Evolutionary conservation across 2,329 filamentous ascomycete genomes (phyloP).

Genomic region (Verticillium nonalfalfae): DNA sequence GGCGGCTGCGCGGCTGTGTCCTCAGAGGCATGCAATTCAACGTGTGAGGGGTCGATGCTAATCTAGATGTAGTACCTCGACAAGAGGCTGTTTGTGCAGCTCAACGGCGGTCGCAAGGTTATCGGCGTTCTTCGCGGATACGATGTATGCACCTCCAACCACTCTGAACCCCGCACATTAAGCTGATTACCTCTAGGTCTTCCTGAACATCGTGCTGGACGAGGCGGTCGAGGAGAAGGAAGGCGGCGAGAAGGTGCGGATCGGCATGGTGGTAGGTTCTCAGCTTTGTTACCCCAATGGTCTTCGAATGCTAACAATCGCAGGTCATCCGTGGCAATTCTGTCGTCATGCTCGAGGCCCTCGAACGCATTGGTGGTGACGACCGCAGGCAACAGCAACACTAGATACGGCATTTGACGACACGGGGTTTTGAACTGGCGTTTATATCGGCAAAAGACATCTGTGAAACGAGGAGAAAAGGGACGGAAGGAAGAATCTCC

Average conservation of each 20-base stretch:
- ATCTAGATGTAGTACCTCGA: conserved; percentile 75
- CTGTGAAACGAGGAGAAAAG: not conserved
- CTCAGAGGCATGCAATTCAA: not conserved
- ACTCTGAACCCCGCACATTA: not conserved
- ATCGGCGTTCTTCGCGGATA: conserved; percentile 92
- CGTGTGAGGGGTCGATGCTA: not conserved
- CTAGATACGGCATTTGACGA: not conserved
- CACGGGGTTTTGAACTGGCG: not conserved
- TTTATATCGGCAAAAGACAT: not conserved
- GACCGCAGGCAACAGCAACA: conserved; percentile 34
- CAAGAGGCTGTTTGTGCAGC: conserved; percentile 95
- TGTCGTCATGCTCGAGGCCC: conserved; percentile 92
- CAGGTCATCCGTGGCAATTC: conserved; percentile 96
- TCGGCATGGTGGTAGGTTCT: conserved; percentile 82
- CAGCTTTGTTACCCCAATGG: not conserved
- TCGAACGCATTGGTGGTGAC: conserved; percentile 61
- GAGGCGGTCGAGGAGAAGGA: conserved; percentile 94
- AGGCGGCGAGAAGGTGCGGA: conserved; percentile 79
- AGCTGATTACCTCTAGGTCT: conserved; percentile 58
- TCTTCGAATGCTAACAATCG: conserved; percentile 16
- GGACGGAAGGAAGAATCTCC: not conserved
- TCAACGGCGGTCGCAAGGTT: conserved; percentile 97
- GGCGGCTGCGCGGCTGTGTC: not conserved
- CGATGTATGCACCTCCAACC: conserved; percentile 58
- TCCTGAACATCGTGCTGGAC: conserved; percentile 96